phyloP scores from a whole-genome alignment of 2,329 filamentous ascomycete genomes.

The Elsinoe arachidis region DNA sequence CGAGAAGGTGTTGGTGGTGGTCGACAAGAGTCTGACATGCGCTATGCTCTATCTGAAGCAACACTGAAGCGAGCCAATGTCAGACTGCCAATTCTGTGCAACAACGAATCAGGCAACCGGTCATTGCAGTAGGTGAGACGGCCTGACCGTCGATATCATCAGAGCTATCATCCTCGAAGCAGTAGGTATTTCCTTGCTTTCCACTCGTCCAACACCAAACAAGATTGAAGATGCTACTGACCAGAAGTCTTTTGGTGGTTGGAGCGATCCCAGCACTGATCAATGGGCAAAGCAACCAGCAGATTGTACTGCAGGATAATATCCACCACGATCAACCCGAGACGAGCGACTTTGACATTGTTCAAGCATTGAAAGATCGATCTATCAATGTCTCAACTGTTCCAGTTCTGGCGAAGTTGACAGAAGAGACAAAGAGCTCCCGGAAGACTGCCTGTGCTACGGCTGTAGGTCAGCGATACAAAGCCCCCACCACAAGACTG shows the following conservation, averaged over 20 bases:
- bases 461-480: neutral
- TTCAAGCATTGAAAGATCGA: neutral
- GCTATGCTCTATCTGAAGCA: too few relatives aligned
- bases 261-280: neutral
- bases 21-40: too few relatives aligned
- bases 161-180: too few relatives aligned
- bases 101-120: too few relatives aligned
- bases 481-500: too few relatives aligned
- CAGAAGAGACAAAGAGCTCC: neutral
- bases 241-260: neutral
- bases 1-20: too few relatives aligned
- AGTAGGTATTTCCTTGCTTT: too few relatives aligned
- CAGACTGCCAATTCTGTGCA: too few relatives aligned
- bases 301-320: neutral
- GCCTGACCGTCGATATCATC: neutral
- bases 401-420: neutral
- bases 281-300: neutral
- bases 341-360: neutral
- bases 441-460: neutral
- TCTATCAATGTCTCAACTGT: neutral
- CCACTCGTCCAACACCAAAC: neutral
- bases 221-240: neutral
- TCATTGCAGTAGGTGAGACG: neutral
- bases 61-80: too few relatives aligned
- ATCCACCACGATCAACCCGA: neutral